Evolutionary conservation across 257 asterid genomes (phyloP), one percentile per base, ranked within the genome.

Genomic region (Rauvolfia tetraphylla): DNA sequence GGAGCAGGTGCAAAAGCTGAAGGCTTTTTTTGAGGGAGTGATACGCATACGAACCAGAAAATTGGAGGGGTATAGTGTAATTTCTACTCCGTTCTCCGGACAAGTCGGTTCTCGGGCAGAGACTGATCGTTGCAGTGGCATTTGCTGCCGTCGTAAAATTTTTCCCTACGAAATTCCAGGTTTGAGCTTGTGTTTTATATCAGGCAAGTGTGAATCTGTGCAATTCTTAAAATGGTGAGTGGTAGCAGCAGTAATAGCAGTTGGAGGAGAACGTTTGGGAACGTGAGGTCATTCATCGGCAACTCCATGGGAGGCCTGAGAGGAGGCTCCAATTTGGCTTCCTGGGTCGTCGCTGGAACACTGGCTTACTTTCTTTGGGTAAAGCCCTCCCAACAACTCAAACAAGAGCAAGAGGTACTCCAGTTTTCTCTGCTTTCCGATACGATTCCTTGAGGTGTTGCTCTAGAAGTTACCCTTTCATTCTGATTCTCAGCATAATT

Each of bases 311-410:
- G 98, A 68, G 99, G 99, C 27, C 77, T 95, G 22, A 91, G 97
- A 63, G 98, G 98, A 33, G 85, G 93, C 68, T 83, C 90, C 80
- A 95, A 93, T 77, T 77, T 91, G 70, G 97, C 98, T 22, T 91
- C 99, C 36, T 95, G 99, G 99, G 86, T 80, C 0, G 97, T 90
- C 68, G 97, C 99, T 86, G 98, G 99, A 89, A 91, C 98, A 82
- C 89, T 95, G 79, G 99, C 99, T 83, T 95, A 95, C 81, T 82
- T 77, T 84, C 93, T 92, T 4, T 95, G 98, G 99, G 92, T 95
- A 72, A 89, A 87, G 53, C 99, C 99, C 51, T 88, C 97, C 46
- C 98, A 90, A 79, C 88, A 92, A 81, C 96, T 95, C 79, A 88
- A 86, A 73, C 83, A 84, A 76, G 96, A 95, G 67, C 98, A 95